Percentiles rank a stretch among this genome's conserved stretches.
Evolutionary conservation across 768 basidiomycete species (phyloP).

Genomic region (Auricularia sp.): DNA sequence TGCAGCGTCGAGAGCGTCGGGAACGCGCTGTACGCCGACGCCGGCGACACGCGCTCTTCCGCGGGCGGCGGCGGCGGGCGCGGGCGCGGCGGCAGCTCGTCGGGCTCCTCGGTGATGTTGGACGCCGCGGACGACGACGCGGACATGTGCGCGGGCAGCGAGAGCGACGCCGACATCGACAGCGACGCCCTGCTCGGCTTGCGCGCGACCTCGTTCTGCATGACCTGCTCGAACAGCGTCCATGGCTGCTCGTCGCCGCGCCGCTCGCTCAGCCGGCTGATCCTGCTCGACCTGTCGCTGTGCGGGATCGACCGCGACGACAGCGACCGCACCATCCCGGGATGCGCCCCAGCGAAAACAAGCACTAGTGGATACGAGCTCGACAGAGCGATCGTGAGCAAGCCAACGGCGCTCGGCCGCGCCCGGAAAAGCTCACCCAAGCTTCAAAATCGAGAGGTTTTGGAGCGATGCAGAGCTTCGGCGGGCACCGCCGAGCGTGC

Average conservation of each 20-base stretch:
- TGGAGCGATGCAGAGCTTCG: too few species aligned
- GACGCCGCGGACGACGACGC: background rate
- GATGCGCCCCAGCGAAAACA: background rate
- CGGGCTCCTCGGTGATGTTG: background rate
- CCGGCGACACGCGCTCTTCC: background rate
- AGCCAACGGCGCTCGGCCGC: too few species aligned
- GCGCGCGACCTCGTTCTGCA: background rate
- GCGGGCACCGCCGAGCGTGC: too few species aligned
- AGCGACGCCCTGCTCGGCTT: background rate
- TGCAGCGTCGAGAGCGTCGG: constrained; percentile 32
- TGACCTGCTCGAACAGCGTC: background rate
- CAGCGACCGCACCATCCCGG: background rate
- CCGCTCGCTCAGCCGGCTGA: background rate
- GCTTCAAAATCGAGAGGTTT: too few species aligned
- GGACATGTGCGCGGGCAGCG: background rate
- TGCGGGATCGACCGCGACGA: background rate
- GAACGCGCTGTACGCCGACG: background rate
- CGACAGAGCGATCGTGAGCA: too few species aligned
- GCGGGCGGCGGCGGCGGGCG: background rate
- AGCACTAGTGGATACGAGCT: too few species aligned
- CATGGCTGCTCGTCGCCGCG: background rate
- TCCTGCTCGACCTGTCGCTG: background rate
- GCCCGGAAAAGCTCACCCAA: too few species aligned
- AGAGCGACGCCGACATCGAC: background rate
- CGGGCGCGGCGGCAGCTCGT: background rate